Percentiles rank a stretch among this genome's conserved stretches.
Conservation (phyloP, 768 basidiomycete genomes). For the Pleurotus tuoliensis region DNA sequence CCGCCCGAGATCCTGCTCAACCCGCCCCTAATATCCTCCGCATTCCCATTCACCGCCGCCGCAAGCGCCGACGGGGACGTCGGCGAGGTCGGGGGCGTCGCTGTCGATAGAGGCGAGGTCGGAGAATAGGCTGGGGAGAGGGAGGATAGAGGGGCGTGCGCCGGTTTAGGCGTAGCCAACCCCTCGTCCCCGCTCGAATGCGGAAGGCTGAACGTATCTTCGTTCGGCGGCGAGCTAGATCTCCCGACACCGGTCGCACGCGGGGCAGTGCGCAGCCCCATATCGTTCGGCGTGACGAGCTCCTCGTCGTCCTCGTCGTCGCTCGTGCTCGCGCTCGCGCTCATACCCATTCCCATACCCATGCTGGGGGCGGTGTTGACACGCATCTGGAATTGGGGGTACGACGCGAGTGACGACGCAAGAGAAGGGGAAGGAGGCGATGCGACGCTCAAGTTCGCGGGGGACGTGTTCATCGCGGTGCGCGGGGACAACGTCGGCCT, state of each 20-base stretch:
- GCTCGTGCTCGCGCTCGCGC: no score
- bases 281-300: conserved; percentile 1
- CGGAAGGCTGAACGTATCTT: background rate
- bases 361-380: no score
- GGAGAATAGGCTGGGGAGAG: background rate
- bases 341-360: background rate
- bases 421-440: background rate
- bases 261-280: background rate
- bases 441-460: background rate
- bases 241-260: background rate
- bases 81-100: background rate
- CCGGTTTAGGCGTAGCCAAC: background rate
- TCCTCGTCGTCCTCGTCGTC: background rate
- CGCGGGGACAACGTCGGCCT: background rate
- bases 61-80: no score
- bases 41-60: background rate
- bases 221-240: background rate
- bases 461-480: background rate
- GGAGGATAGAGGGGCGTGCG: no score
- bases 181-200: no score
- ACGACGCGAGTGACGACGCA: background rate
- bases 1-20: conserved; percentile 1
- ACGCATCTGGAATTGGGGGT: no score
- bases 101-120: background rate
- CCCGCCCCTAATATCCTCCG: background rate